A percentile compares a stretch with the other conserved stretches of the same genome.
Evolutionary conservation across 139 green algal species (phyloP).

Genomic region (Chlamydomonas applanata): DNA sequence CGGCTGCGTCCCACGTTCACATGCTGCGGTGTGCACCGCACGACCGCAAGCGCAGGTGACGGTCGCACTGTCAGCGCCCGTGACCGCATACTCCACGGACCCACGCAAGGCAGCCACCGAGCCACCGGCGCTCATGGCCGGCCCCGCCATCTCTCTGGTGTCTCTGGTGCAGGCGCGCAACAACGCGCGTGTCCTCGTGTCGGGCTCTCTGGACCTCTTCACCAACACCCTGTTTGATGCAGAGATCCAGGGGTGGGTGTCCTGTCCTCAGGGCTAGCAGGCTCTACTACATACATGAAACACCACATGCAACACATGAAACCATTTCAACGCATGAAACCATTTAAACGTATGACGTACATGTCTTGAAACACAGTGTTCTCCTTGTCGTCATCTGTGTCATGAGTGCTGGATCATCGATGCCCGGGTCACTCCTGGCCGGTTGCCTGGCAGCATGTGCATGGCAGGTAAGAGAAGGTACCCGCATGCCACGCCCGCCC

Average conservation of each 20-base stretch:
- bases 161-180: constrained; percentile 78
- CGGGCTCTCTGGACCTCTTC: constrained; percentile 82
- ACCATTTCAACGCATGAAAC: no score
- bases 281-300: no score
- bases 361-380: no score
- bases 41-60: constrained; percentile 49
- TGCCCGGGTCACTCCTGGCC: no score
- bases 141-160: constrained; percentile 48
- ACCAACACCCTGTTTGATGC: constrained; percentile 58
- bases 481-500: no score
- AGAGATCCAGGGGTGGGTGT: background rate
- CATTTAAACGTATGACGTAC: no score
- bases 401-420: no score
- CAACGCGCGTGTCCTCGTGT: constrained; percentile 79
- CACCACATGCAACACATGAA: no score
- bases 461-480: no score
- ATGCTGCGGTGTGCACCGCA: background rate
- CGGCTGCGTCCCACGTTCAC: no score
- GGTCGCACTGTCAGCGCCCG: constrained; percentile 39
- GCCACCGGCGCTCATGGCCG: constrained; percentile 40
- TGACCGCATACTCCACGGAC: constrained; percentile 53
- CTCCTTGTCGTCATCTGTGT: no score
- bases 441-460: background rate
- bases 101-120: constrained; percentile 34
- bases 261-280: no score